Evolutionary conservation across 441 rosid genomes (phyloP).

Genomic region (Metrosideros polymorpha): DNA sequence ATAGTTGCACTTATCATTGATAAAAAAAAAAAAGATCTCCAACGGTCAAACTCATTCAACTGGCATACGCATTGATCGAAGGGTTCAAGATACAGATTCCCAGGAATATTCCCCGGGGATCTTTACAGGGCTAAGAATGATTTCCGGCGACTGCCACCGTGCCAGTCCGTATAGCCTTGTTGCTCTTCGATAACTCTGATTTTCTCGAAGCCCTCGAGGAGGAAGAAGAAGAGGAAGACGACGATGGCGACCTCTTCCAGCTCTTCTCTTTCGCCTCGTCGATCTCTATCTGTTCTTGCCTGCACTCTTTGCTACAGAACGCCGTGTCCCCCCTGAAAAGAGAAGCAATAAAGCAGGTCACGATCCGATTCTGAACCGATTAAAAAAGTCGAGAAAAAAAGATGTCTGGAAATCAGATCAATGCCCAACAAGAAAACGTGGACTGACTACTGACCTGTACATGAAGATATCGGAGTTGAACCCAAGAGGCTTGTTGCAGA

Average conservation of each 20-base stretch:
- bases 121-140: not conserved
- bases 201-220: slow-evolving; percentile 8
- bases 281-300: slow-evolving; percentile 76
- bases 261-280: slow-evolving; percentile 59
- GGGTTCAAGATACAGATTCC: not conserved
- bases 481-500: slow-evolving; percentile 59
- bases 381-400: too few species aligned
- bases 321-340: slow-evolving; percentile 75
- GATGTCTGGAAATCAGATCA: not conserved
- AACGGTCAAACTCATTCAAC: not conserved
- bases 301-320: slow-evolving; percentile 87
- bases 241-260: slow-evolving; percentile 26
- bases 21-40: accelerated
- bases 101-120: not conserved
- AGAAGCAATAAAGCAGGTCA: not conserved
- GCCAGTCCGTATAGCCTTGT: not conserved
- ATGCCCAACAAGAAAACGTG: not conserved
- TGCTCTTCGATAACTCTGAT: slow-evolving; percentile 11
- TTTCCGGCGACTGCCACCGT: not conserved
- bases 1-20: not conserved
- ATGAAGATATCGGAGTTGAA: slow-evolving; percentile 68
- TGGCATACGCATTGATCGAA: not conserved
- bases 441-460: slow-evolving; percentile 53
- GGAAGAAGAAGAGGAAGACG: slow-evolving; percentile 19
- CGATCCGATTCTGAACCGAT: not conserved